Evolutionary conservation across 192 early-diverging fungal genomes (phyloP), one percentile per base, ranked within the genome.

Genomic region (Lobosporangium transversale): DNA sequence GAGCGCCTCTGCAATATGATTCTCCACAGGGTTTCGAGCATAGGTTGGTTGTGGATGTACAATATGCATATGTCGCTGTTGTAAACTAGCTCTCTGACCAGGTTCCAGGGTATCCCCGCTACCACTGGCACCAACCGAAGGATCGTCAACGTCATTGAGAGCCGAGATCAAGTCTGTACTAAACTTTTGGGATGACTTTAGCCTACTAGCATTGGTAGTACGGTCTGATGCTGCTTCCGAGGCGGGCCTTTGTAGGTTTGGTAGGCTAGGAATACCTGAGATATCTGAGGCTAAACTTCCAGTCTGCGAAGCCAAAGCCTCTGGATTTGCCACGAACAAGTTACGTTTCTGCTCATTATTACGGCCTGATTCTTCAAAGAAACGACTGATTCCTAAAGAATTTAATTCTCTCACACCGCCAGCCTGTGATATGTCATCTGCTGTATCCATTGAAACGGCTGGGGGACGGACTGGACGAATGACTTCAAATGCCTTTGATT

Each of bases 401-500:
- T 76, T 66, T 24, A 76, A 37, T 42, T 76, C 73, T 18, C 65
- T 40, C 17, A 76, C 18, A 26, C 54, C 73, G 15, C 73, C 65
- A 18, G 30, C 47, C 23, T 62, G 73, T 6, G 73, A 62, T 18
- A 32, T 15, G 12, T 50, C 43, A 3, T 76, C 73, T 14, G 26
- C 20, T 1, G 35, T 62, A 3, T 66, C 53, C 53, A 49, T 54
- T 5, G 15, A 23, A 20, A 62, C 58, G 27, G 64, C 37, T 29
- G 73, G 42, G 20, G 52, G 53, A 30, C 73, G 37, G 4, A 52
- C 36, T 0, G 73, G 73, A 23, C 73, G 64, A 42, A 76, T 76
- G 15, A 75, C 71, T 12, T 75, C 71, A 42, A 76, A 76, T 4
- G 73, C 73, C 23, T 76, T 76, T 53, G 73, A 65, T 37, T 76